Evolutionary conservation across 2,329 filamentous ascomycete genomes (phyloP), one percentile per base, ranked within the genome.

Genomic region (Biscogniauxia sp.): DNA sequence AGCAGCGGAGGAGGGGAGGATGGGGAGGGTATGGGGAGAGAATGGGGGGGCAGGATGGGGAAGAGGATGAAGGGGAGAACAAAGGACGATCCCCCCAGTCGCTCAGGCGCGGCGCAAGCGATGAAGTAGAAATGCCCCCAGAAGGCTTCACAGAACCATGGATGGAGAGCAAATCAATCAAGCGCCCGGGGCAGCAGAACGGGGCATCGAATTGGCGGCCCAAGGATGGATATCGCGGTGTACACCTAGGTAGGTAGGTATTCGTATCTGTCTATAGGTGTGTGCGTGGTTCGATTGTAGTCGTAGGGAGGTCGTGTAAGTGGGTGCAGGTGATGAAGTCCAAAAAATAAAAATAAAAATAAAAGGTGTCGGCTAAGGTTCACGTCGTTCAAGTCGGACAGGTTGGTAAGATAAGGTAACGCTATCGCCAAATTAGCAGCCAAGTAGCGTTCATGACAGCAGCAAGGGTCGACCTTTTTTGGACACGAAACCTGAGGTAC

Each of bases 141-240:
- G 51, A 56, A 54, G 25, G 49, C 41, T 59, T 56, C 61, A 66
- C 15, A 57, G 59, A 62, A 59, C 62, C 64, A 66, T 66, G 59
- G 49, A 56, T 58, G 54, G 60, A 20, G 51, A 56, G 37, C 51
- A 56, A 13, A 53, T 37, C 20, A 50, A 41, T 20, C n/a, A 55
- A 51, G 26, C 57, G 53, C 55, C 15, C n/a, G 54, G 25, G 53
- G 53, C 9, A 37, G 45, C 54, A 32, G 26, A 4, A 54, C 54
- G 4, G 15, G 55, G 60, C 53, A 57, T 32, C 3, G 41, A 54
- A 60, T 59, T 64, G 58, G 54, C 28, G 37, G 45, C 20, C 51
- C 59, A 13, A 51, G 54, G 23, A 51, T 57, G 32, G 49, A 45
- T 45, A 45, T 45, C 13, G 32, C 32, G 32, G 32, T 37, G 32